Conservation (phyloP, 2,329 filamentous ascomycete species). For the Verticillium zaregamsianum region DNA sequence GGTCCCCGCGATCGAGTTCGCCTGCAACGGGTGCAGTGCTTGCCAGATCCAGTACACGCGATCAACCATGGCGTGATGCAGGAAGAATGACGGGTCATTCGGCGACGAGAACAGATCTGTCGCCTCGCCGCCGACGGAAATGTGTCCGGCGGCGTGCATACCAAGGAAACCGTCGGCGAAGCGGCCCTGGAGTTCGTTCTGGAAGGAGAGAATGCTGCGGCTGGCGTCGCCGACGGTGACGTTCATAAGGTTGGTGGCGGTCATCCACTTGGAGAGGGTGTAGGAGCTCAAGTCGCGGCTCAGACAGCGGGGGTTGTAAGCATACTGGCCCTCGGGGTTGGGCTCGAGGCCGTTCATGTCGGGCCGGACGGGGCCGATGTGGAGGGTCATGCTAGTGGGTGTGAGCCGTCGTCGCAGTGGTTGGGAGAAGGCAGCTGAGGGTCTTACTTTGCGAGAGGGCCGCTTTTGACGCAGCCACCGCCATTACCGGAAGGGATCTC, state of each 20-base stretch:
- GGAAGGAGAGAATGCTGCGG: slow-evolving; percentile 17
- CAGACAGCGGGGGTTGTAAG: slow-evolving; percentile 25
- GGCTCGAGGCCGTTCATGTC: slow-evolving; percentile 6
- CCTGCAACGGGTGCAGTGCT: slow-evolving; percentile 11
- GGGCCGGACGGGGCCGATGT: slow-evolving; percentile 23
- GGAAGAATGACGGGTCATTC: slow-evolving; percentile 19
- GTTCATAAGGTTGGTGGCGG: slow-evolving; percentile 16
- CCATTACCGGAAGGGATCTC: slow-evolving; percentile 28
- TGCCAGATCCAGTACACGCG: slow-evolving; percentile 23
- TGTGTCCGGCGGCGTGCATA: slow-evolving; percentile 22
- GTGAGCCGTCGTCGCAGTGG: not conserved
- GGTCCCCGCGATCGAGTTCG: slow-evolving; percentile 14
- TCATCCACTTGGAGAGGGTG: slow-evolving; percentile 12
- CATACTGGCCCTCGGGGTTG: slow-evolving; percentile 5
- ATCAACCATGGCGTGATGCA: slow-evolving; percentile 21
- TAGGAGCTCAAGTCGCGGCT: slow-evolving; percentile 19
- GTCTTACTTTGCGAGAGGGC: slow-evolving; percentile 22
- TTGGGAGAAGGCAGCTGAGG: too few species aligned
- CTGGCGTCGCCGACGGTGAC: slow-evolving; percentile 15
- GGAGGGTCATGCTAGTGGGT: slow-evolving; percentile 16
- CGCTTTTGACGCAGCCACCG: slow-evolving; percentile 26
- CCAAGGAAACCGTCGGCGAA: slow-evolving; percentile 22
- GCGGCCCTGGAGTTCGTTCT: slow-evolving; percentile 24
- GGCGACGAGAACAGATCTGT: slow-evolving; percentile 18
- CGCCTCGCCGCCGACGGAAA: slow-evolving; percentile 19